Base-by-base conservation (phyloP, 345 rosid species). In the Erysimum cheiranthoides region DNA sequence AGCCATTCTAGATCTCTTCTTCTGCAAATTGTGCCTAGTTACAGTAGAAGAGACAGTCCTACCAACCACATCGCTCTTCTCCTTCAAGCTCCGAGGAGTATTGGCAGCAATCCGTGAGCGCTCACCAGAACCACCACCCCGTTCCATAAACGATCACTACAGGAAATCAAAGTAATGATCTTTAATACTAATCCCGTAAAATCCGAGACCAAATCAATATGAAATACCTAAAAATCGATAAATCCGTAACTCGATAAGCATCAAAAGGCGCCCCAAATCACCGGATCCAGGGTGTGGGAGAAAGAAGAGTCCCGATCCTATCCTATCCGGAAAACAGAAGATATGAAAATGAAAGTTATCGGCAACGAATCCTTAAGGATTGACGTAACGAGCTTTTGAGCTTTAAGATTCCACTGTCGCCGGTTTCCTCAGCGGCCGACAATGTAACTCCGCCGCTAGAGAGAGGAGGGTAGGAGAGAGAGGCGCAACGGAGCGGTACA, bases 121-220 rank as follows among this genome's bases (percentile, higher is more conserved):
- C 64, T 87, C 88, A 61, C 87, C 86, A 27, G 93, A 90, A 81
- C 93, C 89, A 85, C 92, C 79, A 57, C 87, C 82, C 53, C 82
- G 88, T 74, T 90, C 96, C 97, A 92, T 92, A 61, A 62, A 50
- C 78, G 40, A 73, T 45, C 75, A 74, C 77, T 62, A 53, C 32
- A 57, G 50, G 39, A 68, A 76, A 60, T 21, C 49, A 66, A 69
- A 79, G 73, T 61, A 81, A 5, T 70, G 66, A 85, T 86, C 86
- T 68, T 75, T 61, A 66, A 30, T 68, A 70, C 68, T 25, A 86
- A 82, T 79, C 81, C 68, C 75, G 17, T 71, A 3, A 70, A 66
- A 70, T 53, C 38, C 35, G 65, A 30, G 53, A 63, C 31, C 65
- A 62, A 39, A 70, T 12, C 59, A 10, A 63, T 31, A 28, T 4